Evolutionary conservation across 768 basidiomycete genomes (phyloP).

Genomic region (Leccinum uliginosum): DNA sequence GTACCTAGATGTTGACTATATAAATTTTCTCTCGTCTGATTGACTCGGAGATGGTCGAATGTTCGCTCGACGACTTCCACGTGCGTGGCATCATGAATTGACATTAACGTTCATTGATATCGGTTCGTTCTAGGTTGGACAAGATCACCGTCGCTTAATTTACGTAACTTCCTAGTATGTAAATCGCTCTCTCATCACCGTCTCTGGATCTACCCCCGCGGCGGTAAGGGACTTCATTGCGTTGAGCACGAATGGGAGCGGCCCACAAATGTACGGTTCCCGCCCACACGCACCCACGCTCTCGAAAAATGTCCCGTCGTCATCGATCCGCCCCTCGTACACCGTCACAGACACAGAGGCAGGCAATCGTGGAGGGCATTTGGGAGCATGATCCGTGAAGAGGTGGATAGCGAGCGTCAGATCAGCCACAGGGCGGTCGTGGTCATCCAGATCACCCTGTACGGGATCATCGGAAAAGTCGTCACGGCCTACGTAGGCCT

Average conservation of each 20-base stretch:
- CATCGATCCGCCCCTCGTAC: constrained; percentile 20
- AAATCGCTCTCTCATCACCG: constrained; percentile 22
- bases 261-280: constrained; percentile 24
- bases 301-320: constrained; percentile 14
- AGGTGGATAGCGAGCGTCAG: constrained; percentile 17
- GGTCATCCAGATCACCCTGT: background rate
- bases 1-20: background rate
- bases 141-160: background rate
- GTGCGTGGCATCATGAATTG: background rate
- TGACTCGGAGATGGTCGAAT: background rate
- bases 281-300: constrained; percentile 12
- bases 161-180: constrained; percentile 17
- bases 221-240: constrained; percentile 19
- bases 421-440: background rate
- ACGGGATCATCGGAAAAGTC: background rate
- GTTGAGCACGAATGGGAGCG: constrained; percentile 22
- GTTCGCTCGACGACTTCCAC: background rate
- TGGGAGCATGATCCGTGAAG: constrained; percentile 6
- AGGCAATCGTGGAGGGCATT: constrained; percentile 4
- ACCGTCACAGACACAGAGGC: constrained; percentile 7
- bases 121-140: background rate
- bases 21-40: background rate
- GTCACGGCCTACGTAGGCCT: constrained; percentile 18
- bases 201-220: constrained; percentile 22
- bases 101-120: background rate